phyloP scores from a whole-genome alignment of 345 rosid genomes.

The rapeseed (Brassica napus) region DNA sequence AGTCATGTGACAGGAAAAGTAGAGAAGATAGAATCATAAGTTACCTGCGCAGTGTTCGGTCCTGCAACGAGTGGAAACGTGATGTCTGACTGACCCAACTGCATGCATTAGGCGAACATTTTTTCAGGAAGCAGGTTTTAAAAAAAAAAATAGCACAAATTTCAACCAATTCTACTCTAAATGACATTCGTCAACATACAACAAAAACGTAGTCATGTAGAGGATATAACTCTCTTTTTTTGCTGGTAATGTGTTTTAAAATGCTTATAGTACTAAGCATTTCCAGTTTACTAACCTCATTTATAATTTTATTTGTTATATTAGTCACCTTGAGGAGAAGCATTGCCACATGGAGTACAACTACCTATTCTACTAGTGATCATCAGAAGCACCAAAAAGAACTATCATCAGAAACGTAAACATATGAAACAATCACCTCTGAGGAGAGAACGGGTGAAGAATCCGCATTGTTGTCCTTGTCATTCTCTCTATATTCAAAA shows the following conservation, averaged over 20 bases:
- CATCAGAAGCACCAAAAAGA: neutral
- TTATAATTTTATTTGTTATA: neutral
- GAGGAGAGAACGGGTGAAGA: slow-evolving; percentile 48
- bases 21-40: slow-evolving; percentile 10
- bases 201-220: slow-evolving; percentile 11
- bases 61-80: slow-evolving; percentile 57
- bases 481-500: slow-evolving; percentile 67
- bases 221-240: no score
- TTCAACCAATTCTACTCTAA: neutral
- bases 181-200: neutral
- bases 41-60: slow-evolving; percentile 55
- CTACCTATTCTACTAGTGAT: slow-evolving; percentile 5
- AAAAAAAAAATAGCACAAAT: neutral
- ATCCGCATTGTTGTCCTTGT: slow-evolving; percentile 47
- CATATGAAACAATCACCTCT: slow-evolving; percentile 56
- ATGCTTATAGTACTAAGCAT: no score
- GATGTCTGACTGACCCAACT: slow-evolving; percentile 67
- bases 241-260: no score
- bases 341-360: slow-evolving; percentile 1
- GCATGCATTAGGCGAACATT: slow-evolving; percentile 38
- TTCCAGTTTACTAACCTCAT: slow-evolving; percentile 17
- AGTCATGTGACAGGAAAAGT: neutral
- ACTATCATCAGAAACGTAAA: slow-evolving; percentile 6
- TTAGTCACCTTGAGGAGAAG: neutral
- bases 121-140: neutral